These are phyloP conservation scores for Filobasidium uniguttulatum DNA, from an alignment of 1,284 basidiomycete species.

Conservation along the genomic window DNA sequence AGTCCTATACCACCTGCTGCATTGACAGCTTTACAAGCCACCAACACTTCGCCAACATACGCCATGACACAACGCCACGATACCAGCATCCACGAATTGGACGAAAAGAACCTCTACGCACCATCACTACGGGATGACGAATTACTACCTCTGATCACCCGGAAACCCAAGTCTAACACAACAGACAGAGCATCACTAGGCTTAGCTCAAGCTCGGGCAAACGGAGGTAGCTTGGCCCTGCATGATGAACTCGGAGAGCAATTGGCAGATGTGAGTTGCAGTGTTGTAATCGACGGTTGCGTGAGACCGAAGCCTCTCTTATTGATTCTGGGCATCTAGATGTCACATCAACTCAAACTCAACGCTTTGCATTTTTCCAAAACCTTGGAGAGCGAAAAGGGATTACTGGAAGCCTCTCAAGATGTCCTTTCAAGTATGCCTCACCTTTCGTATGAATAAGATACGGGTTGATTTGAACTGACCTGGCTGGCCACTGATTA, in stretches of 20 bases:
- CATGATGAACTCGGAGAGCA: conserved; percentile 38
- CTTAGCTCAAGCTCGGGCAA: neutral
- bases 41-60: too few species aligned
- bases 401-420: conserved; percentile 29
- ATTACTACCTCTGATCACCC: conserved; percentile 1
- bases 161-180: neutral
- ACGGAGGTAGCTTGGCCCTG: conserved; percentile 18
- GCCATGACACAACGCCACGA: too few species aligned
- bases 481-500: neutral
- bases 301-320: neutral
- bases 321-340: conserved; percentile 20
- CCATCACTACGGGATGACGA: too few species aligned
- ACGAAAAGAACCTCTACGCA: too few species aligned
- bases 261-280: conserved; percentile 30
- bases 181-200: neutral
- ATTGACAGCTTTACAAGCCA: too few species aligned
- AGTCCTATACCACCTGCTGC: too few species aligned
- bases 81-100: too few species aligned
- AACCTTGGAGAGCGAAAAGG: conserved; percentile 36
- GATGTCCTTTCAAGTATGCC: conserved; percentile 32
- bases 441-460: neutral
- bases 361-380: conserved; percentile 36
- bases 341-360: conserved; percentile 36
- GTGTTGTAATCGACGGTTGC: neutral
- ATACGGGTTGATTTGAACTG: neutral